Evolutionary conservation across 2,329 filamentous ascomycete species (phyloP).

Genomic region (Fusarium paranaense): DNA sequence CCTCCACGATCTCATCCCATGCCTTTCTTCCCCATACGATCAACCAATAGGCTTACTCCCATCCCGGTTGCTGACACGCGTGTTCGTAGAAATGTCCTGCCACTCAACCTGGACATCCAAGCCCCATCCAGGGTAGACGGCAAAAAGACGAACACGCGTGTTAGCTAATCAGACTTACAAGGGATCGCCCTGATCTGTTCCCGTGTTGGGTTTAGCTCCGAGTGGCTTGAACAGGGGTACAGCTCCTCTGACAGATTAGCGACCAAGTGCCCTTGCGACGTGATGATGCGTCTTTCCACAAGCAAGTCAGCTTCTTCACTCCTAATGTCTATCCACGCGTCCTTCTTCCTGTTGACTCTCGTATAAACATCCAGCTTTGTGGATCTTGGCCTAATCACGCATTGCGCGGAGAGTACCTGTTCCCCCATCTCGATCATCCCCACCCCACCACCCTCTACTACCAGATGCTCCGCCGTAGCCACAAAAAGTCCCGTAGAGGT

Average conservation of each 20-base stretch:
- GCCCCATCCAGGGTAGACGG: neutral
- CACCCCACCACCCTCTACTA: too few relatives aligned
- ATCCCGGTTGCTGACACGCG: conserved; percentile 26
- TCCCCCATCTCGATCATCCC: neutral
- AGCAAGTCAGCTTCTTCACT: neutral
- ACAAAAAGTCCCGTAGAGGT: conserved; percentile 34
- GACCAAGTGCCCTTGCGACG: neutral
- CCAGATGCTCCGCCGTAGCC: conserved; percentile 34
- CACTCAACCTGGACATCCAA: neutral
- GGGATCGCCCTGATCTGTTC: neutral
- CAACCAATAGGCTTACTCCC: neutral
- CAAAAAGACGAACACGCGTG: conserved; percentile 21
- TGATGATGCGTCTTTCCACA: neutral
- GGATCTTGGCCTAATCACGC: neutral
- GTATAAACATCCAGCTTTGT: neutral
- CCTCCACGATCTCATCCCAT: neutral
- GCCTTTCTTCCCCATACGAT: neutral
- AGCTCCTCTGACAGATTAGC: neutral
- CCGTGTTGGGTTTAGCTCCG: neutral
- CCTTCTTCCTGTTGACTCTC: neutral
- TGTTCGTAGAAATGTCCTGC: conserved; percentile 4
- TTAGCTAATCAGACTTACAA: conserved; percentile 3
- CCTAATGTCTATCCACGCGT: neutral
- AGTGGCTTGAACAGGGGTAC: neutral
- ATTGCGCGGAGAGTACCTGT: neutral